These are phyloP conservation scores for Miscanthus lutarioriparius DNA, from an alignment of 176 grass and related monocot species.

Conservation along the genomic window DNA sequence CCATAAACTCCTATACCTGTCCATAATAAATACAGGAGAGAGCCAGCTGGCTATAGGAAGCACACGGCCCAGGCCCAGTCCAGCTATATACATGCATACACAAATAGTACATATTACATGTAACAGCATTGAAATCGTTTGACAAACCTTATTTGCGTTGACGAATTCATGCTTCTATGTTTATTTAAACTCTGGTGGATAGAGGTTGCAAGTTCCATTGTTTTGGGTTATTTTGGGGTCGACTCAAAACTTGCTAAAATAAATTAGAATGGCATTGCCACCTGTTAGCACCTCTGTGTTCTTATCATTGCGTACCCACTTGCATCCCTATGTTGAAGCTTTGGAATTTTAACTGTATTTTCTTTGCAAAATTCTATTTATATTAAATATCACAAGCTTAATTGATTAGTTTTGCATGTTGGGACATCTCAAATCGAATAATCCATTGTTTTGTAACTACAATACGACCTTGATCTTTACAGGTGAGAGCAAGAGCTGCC, in stretches of 20 bases:
- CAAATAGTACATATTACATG: neutral
- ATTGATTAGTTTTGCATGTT: constrained; percentile 7
- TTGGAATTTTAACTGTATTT: neutral
- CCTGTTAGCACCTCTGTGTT: neutral
- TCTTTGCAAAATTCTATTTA: neutral
- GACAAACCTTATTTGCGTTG: neutral
- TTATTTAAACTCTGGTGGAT: constrained; percentile 10
- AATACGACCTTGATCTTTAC: constrained; percentile 35
- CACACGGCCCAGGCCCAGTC: neutral
- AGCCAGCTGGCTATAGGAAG: neutral
- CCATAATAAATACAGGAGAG: neutral
- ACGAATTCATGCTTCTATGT: neutral
- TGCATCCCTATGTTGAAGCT: neutral
- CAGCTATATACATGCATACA: neutral
- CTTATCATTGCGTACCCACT: neutral
- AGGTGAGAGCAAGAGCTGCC: constrained; percentile 90
- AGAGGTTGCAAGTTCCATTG: neutral
- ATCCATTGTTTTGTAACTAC: neutral
- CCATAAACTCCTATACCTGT: neutral
- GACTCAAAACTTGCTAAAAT: neutral
- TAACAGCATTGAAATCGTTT: neutral
- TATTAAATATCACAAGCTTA: neutral
- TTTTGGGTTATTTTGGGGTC: neutral
- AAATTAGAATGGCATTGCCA: neutral
- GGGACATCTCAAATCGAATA: neutral